Evolutionary conservation across 2,329 filamentous ascomycete genomes (phyloP).

Genomic region (Hypoxylon sp.): DNA sequence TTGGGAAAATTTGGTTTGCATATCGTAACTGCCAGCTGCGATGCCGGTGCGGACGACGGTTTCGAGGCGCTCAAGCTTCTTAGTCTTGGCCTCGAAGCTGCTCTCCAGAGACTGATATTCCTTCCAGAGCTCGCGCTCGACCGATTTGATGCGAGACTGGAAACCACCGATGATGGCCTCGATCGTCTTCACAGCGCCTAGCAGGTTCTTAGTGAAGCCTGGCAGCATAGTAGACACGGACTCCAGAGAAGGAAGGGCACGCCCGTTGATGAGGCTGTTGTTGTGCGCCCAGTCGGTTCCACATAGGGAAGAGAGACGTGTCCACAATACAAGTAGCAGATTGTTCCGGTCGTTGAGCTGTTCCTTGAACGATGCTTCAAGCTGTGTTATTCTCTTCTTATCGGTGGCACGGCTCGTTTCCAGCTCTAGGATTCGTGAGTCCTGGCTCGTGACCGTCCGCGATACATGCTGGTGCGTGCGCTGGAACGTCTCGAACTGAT

Average conservation of each 20-base stretch:
- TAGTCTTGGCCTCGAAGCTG: slow-evolving; percentile 78
- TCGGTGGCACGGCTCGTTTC: slow-evolving; percentile 82
- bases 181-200: slow-evolving; percentile 85
- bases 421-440: slow-evolving; percentile 83
- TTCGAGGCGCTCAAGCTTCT: slow-evolving; percentile 89
- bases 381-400: slow-evolving; percentile 74
- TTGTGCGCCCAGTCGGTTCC: slow-evolving; percentile 91
- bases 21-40: slow-evolving; percentile 56
- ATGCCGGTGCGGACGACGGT: slow-evolving; percentile 74
- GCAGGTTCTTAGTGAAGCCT: slow-evolving; percentile 88
- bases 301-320: slow-evolving; percentile 82
- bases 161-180: slow-evolving; percentile 82
- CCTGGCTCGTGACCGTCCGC: slow-evolving; percentile 85
- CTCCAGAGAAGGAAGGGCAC: slow-evolving; percentile 82
- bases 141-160: slow-evolving; percentile 77
- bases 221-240: slow-evolving; percentile 85
- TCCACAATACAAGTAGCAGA: slow-evolving; percentile 88
- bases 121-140: slow-evolving; percentile 90
- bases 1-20: slow-evolving; percentile 57
- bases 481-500: slow-evolving; percentile 86
- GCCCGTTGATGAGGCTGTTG: slow-evolving; percentile 87
- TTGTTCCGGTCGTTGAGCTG: slow-evolving; percentile 91
- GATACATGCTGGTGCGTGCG: slow-evolving; percentile 87
- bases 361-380: slow-evolving; percentile 84
- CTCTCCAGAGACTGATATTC: slow-evolving; percentile 89